Conservation (phyloP, 2,329 filamentous ascomycete genomes). For the Parastagonospora nodorum region DNA sequence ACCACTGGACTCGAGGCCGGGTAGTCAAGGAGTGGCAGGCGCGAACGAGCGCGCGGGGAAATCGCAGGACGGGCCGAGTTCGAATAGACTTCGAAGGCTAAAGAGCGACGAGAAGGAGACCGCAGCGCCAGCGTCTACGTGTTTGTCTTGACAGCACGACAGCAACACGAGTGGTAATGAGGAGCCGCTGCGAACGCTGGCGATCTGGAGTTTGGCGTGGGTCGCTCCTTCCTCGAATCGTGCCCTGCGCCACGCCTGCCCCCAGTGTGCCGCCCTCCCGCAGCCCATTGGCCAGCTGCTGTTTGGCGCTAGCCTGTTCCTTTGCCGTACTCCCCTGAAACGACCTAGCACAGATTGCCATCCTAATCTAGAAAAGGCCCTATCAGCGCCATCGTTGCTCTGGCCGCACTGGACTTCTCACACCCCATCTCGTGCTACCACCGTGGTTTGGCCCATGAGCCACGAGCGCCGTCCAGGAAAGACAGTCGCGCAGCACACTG, state of each 20-base stretch:
- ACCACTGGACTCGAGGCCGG: slow-evolving; percentile 6
- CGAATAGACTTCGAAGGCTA: slow-evolving; percentile 18
- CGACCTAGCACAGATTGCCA: slow-evolving; percentile 26
- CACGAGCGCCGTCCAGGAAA: background rate
- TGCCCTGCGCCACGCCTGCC: slow-evolving; percentile 18
- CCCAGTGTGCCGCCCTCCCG: slow-evolving; percentile 11
- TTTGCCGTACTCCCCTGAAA: slow-evolving; percentile 6
- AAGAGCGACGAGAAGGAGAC: slow-evolving; percentile 26
- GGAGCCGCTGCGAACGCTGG: slow-evolving; percentile 12
- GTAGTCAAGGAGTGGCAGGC: slow-evolving; percentile 30
- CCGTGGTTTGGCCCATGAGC: background rate
- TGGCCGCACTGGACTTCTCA: background rate
- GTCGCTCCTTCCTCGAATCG: background rate
- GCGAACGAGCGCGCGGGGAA: slow-evolving; percentile 21
- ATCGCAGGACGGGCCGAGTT: slow-evolving; percentile 14
- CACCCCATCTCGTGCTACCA: background rate
- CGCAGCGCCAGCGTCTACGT: slow-evolving; percentile 35
- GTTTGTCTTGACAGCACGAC: slow-evolving; percentile 15
- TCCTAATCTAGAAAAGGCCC: slow-evolving; percentile 4
- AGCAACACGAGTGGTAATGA: slow-evolving; percentile 33
- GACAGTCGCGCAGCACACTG: background rate
- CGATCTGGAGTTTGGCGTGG: background rate
- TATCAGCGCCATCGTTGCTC: slow-evolving; percentile 5
- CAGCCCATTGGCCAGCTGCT: slow-evolving; percentile 19
- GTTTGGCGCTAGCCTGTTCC: slow-evolving; percentile 31